Evolutionary conservation across 192 early-diverging fungal species (phyloP), one percentile per base, ranked within the genome.

Genomic region (Chytriomyces hyalinus): DNA sequence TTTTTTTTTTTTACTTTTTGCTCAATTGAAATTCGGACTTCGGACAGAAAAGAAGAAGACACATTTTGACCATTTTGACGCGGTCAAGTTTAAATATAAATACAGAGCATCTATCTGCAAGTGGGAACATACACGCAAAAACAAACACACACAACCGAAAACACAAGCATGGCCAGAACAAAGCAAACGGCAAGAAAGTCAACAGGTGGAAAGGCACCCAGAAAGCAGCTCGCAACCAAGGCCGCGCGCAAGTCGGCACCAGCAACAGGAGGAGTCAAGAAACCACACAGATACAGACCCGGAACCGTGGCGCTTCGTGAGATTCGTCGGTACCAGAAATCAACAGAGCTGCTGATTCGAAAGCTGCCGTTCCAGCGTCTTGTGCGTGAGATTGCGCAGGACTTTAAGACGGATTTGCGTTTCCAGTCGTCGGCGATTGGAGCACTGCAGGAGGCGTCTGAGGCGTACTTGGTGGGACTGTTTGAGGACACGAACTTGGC

Each of bases 401-500:
- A 99, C 86, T 98, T 97, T 88, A 98, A 99, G 91, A 98, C 98
- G 49, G 97, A 98, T 82, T 88, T 99, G 61, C 95, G 97, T 78
- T 98, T 98, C 94, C 97, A 98, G 91, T 95, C 94, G 73, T 97
- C 96, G 63, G 98, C 98, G 80, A 98, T 99, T 76, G 97, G 95
- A 77, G 98, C 98, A 5, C 91, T 99, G 20, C 98, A 99, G 87
- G 98, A 99, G 90, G 97, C 97, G 22, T 90, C 95, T 65, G 89
- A 87, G 51, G 92, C 88, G 20, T 88, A 85, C 61, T 82, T 83
- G 7, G 87, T 85, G 9, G 83, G 84, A 64, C 84, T 87, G 71
- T 87, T 86, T 49, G 88, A 78, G 46, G 97, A 98, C 87, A 98
- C 97, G 82, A 98, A 98, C 84, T 89, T 98, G 87, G 96, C 96